These are phyloP conservation scores for Geosmithia putterillii DNA, from an alignment of 2,329 filamentous ascomycete genomes.

Conservation along the genomic window DNA sequence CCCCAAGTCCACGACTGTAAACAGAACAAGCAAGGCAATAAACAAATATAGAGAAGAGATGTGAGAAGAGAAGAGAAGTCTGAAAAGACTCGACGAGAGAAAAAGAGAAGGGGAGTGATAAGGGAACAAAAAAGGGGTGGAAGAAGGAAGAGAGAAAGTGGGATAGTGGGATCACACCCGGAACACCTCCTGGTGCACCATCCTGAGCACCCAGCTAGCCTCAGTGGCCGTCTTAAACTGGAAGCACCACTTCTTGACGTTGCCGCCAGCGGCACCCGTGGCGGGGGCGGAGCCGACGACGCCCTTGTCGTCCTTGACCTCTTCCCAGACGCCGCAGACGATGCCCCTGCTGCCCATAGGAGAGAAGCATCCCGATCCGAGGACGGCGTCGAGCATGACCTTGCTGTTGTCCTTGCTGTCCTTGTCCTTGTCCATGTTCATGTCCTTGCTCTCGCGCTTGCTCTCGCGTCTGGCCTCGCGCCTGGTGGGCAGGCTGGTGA, in stretches of 20 bases:
- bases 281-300: slow-evolving; percentile 38
- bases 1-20: too few species aligned
- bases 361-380: slow-evolving; percentile 77
- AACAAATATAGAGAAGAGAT: neutral
- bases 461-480: slow-evolving; percentile 36
- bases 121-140: neutral
- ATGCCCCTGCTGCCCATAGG: slow-evolving; percentile 75
- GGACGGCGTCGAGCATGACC: slow-evolving; percentile 68
- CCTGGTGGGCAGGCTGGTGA: slow-evolving; percentile 58
- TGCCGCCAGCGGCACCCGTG: slow-evolving; percentile 37
- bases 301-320: slow-evolving; percentile 51
- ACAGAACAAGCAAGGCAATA: neutral
- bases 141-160: too few species aligned
- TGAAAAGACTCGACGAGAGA: neutral
- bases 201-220: slow-evolving; percentile 41
- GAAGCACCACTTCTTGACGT: slow-evolving; percentile 52
- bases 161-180: slow-evolving; percentile 14
- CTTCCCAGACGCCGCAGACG: slow-evolving; percentile 79
- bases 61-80: neutral
- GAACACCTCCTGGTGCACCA: slow-evolving; percentile 44
- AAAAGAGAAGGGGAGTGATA: neutral
- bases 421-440: slow-evolving; percentile 45
- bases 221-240: slow-evolving; percentile 41
- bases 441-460: slow-evolving; percentile 28
- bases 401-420: slow-evolving; percentile 29